phyloP scores from a whole-genome alignment of 1,284 basidiomycete species.

The Sphagnurus paluster region DNA sequence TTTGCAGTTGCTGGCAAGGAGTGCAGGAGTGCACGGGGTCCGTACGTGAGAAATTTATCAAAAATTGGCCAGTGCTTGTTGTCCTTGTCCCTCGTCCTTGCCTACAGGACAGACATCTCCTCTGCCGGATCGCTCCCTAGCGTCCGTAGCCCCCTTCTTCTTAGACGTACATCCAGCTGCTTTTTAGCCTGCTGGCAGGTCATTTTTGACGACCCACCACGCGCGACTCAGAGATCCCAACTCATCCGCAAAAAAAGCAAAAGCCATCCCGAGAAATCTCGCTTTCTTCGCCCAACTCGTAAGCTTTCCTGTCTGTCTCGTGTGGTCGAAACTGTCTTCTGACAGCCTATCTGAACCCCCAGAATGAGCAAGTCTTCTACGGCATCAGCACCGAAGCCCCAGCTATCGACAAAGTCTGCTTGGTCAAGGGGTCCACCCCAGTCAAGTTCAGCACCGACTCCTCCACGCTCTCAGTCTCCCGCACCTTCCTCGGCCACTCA shows the following conservation, averaged over 20 bases:
- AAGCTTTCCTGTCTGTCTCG: slow-evolving; percentile 28
- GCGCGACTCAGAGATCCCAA: slow-evolving; percentile 50
- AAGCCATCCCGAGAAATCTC: slow-evolving; percentile 26
- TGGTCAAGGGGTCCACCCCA: slow-evolving; percentile 81
- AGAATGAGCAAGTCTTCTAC: slow-evolving; percentile 89
- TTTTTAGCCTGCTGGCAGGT: slow-evolving; percentile 87
- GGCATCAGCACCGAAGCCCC: slow-evolving; percentile 68
- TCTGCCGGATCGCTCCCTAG: slow-evolving; percentile 40
- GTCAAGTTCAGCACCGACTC: slow-evolving; percentile 56
- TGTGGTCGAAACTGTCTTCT: slow-evolving; percentile 11
- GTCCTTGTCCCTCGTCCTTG: slow-evolving; percentile 30
- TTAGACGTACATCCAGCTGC: slow-evolving; percentile 37
- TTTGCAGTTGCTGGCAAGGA: no score
- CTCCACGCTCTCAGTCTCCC: slow-evolving; percentile 76
- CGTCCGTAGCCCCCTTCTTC: slow-evolving; percentile 36
- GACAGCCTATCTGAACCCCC: neutral
- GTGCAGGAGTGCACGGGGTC: slow-evolving; percentile 16
- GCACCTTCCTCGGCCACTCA: slow-evolving; percentile 53
- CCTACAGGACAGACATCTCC: slow-evolving; percentile 30
- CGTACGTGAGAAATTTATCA: slow-evolving; percentile 23
- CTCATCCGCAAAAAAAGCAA: slow-evolving; percentile 32
- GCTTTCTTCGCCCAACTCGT: slow-evolving; percentile 51
- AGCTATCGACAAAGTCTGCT: slow-evolving; percentile 75
- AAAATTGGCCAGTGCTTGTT: slow-evolving; percentile 19
- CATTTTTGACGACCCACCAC: slow-evolving; percentile 78